Conservation (phyloP, 495 filamentous ascomycete genomes). For the Staphylotrichum tortipilum region DNA sequence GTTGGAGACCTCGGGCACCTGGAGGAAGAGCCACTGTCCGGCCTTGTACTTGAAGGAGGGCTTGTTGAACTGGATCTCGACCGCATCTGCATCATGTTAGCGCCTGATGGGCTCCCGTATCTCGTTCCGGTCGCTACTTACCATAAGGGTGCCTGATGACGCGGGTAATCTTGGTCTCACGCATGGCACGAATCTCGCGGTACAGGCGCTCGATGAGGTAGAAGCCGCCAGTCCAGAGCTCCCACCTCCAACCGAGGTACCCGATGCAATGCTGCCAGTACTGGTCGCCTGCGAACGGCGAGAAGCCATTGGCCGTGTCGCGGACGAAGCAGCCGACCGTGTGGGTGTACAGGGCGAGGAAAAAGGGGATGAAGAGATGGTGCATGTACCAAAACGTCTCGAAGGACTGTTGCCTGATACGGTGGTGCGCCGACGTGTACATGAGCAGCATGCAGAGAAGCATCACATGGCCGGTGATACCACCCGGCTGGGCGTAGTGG, state of each 20-base stretch:
- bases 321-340: slow-evolving; percentile 94
- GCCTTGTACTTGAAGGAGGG: slow-evolving; percentile 97
- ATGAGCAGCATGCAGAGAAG: slow-evolving; percentile 97
- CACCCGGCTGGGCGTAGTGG: slow-evolving; percentile 81
- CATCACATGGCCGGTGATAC: slow-evolving; percentile 97
- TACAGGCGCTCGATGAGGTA: slow-evolving; percentile 88
- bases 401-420: slow-evolving; percentile 92
- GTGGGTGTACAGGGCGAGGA: slow-evolving; percentile 90
- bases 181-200: slow-evolving; percentile 74
- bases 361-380: slow-evolving; percentile 93
- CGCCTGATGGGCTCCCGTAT: background rate
- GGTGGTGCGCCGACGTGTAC: slow-evolving; percentile 90
- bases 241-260: slow-evolving; percentile 97
- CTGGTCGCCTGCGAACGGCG: slow-evolving; percentile 67
- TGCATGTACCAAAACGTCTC: slow-evolving; percentile 99
- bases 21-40: slow-evolving; percentile 94
- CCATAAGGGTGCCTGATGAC: slow-evolving; percentile 96
- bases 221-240: slow-evolving; percentile 73
- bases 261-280: slow-evolving; percentile 96
- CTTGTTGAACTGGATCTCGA: slow-evolving; percentile 96
- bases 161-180: slow-evolving; percentile 80
- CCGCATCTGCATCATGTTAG: slow-evolving; percentile 53
- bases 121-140: slow-evolving; percentile 35
- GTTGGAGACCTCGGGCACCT: slow-evolving; percentile 76
- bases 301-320: slow-evolving; percentile 58